A percentile compares a stretch with the other conserved stretches of the same genome.
Conservation (phyloP, 805 yeast genomes). For the Cyberlindnera xylosilytica region DNA sequence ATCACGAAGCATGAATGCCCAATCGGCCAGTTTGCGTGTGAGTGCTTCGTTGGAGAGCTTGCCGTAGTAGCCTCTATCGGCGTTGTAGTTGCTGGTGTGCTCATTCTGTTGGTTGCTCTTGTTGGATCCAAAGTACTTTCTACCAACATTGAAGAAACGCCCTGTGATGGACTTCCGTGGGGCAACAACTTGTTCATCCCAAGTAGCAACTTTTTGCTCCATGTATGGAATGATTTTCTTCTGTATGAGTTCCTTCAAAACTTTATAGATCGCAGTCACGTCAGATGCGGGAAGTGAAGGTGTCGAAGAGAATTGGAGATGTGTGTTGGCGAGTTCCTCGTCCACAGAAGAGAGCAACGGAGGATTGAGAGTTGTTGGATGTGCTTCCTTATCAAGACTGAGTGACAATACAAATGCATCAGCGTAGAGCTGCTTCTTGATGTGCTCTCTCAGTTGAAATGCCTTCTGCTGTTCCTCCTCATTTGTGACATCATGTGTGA, state of each 20-base stretch:
- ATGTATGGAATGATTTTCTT: slow-evolving; percentile 64
- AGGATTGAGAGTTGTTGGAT: slow-evolving; percentile 22
- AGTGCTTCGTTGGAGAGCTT: slow-evolving; percentile 66
- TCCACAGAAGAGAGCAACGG: slow-evolving; percentile 40
- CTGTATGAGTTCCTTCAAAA: slow-evolving; percentile 34
- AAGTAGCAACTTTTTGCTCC: slow-evolving; percentile 73
- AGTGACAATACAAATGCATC: slow-evolving; percentile 27
- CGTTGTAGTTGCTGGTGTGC: slow-evolving; percentile 40
- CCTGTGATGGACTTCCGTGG: slow-evolving; percentile 78
- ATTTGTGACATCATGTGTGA: slow-evolving; percentile 45
- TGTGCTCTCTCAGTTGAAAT: slow-evolving; percentile 32
- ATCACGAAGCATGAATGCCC: slow-evolving; percentile 89
- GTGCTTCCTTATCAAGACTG: slow-evolving; percentile 10
- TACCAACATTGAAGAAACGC: slow-evolving; percentile 64
- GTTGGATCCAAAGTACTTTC: slow-evolving; percentile 43
- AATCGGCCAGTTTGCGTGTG: slow-evolving; percentile 83
- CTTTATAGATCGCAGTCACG: slow-evolving; percentile 17
- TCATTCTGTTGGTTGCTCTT: slow-evolving; percentile 22
- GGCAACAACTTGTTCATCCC: slow-evolving; percentile 81
- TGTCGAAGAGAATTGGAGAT: slow-evolving; percentile 11
- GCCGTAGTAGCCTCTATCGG: slow-evolving; percentile 54
- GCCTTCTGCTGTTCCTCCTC: slow-evolving; percentile 44
- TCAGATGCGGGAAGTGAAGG: slow-evolving; percentile 16
- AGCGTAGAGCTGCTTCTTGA: slow-evolving; percentile 36
- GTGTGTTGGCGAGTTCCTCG: slow-evolving; percentile 38